These are phyloP conservation scores for Ramaria sp. DNA, from an alignment of 768 basidiomycete species.

Conservation along the genomic window DNA sequence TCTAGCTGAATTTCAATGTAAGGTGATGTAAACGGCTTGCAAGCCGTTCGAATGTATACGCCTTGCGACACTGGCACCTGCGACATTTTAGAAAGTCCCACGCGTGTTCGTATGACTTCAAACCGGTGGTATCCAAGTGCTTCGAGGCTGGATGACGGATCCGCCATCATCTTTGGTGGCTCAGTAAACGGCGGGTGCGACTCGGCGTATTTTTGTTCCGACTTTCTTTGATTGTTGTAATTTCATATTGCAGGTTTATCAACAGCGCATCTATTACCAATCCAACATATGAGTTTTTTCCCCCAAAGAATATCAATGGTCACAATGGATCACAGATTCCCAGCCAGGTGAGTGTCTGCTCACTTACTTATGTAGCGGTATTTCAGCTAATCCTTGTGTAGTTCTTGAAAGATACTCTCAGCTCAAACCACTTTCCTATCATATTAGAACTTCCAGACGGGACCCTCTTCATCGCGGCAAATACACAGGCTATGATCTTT, in stretches of 20 bases:
- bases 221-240: constrained; percentile 18
- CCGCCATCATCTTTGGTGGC: too few relatives aligned
- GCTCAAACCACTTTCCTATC: too few relatives aligned
- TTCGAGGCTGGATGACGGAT: too few relatives aligned
- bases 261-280: constrained; percentile 60
- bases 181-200: too few relatives aligned
- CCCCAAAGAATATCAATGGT: constrained; percentile 31
- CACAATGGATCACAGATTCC: constrained; percentile 50
- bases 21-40: constrained; percentile 4
- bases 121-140: too few relatives aligned
- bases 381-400: not conserved
- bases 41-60: constrained; percentile 40
- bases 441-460: too few relatives aligned
- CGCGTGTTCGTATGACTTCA: too few relatives aligned
- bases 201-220: not conserved
- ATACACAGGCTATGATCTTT: too few relatives aligned
- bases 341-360: not conserved
- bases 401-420: constrained; percentile 15
- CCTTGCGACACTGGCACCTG: too few relatives aligned
- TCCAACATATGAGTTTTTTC: too few relatives aligned
- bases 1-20: not conserved
- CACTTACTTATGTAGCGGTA: not conserved
- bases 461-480: too few relatives aligned
- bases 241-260: constrained; percentile 64
- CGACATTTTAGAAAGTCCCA: too few relatives aligned